Evolutionary conservation across 805 yeast genomes (phyloP), one percentile per base, ranked within the genome.

Genomic region (Sugiyamaella marilandica): DNA sequence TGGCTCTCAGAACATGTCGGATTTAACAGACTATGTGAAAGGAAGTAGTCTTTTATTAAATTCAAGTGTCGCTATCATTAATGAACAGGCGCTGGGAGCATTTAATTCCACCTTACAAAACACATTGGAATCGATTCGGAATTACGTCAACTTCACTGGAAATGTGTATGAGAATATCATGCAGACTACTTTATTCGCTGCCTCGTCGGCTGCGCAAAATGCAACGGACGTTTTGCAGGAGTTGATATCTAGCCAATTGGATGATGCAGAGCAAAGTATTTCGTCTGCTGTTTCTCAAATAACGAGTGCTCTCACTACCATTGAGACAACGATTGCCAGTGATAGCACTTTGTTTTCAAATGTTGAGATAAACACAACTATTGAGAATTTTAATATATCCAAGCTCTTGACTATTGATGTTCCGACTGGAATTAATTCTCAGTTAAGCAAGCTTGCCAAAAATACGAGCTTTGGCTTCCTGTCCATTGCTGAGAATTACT

Each of bases 81-180:
- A 37, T 52, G 33, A 45, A n/a, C 55, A 55, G 44, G 46, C 50
- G 16, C 18, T 51, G 10, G 45, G 51, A 4, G 46, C 47, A 19
- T 21, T 57, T 31, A 57, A 57, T 31, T 44, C 55, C 7, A 41
- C 56, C 5, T 34, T 59, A 4, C 33, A 24, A 44, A 57, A 59
- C 41, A 26, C 49, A 3, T 49, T 41, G 26, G 14, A 39, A 4
- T 37, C 48, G 4, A n/a, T 49, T 3, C 21, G 13, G 16, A 19
- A 36, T 11, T 57, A 51, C 24, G 45, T 53, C 13, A 35, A 44
- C 3, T 21, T 50, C 8, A 13, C 51, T 21, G 41, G 56, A 2
- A 46, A 46, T 9, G 24, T 49, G 26, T 59, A 59, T 39, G 44
- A 36, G 13, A 41, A 41, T n/a, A 4, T 56, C 0, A 36, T 48